Evolutionary conservation across 2,329 filamentous ascomycete genomes (phyloP), one percentile per base, ranked within the genome.

Genomic region (Aspergillus eucalypticola): DNA sequence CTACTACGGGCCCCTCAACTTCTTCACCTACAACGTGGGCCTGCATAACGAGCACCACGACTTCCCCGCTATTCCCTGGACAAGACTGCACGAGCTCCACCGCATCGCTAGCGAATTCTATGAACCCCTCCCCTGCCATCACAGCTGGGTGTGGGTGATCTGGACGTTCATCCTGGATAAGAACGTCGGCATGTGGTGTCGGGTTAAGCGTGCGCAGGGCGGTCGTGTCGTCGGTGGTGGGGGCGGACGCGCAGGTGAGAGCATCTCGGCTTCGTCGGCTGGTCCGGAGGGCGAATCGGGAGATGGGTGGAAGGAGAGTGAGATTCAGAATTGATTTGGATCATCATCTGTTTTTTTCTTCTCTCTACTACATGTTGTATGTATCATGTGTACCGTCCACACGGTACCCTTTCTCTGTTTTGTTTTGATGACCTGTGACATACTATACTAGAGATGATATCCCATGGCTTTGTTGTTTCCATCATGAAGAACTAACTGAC

Each of bases 21-120:
- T 92, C 70, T 79, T 99, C 53, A 96, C 93, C 0, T 99, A 98
- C 83, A 99, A 99, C 70, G 95, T 99, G 49, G 95, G 95, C 56
- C 81, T 97, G 71, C 95, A 99, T 82, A 99, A 99, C 75, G 95
- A 99, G 82, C 95, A 99, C 78, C 95, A 99, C 76, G 95, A 99
- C 77, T 99, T 99, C 79, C 95, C 95, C 10, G 95, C 95, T 51
- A 86, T 99, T 50, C 94, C 95, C 0, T 99, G 95, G 95, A 97
- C 92, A 8, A 84, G 90, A 32, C 84, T 99, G 41, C 90, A 88
- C 57, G 83, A 83, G 72, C 82, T 99, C 56, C 87, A 93, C 72
- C 79, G 86, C 64, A 90, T 96, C 59, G 95, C 95, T 1, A 84
- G 84, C 65, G 95, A 98, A 78, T 99, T 97, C 74, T 99, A 99